A percentile compares a stretch with the other conserved stretches of the same genome.
These are phyloP conservation scores for Cucurbita ficifolia DNA, from an alignment of 306 rosid species.

Conservation along the genomic window DNA sequence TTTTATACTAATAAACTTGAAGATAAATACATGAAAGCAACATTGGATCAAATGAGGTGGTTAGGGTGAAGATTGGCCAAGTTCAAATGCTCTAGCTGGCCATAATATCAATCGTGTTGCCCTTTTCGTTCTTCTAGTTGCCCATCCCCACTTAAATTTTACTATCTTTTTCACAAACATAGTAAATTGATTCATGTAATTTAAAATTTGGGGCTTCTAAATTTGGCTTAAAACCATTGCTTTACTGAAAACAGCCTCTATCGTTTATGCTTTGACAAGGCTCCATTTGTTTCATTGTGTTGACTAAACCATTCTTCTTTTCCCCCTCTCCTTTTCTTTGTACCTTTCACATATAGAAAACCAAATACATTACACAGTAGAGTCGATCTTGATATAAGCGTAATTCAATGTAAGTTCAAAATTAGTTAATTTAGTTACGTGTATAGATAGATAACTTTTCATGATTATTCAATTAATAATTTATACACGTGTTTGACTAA, in stretches of 20 bases:
- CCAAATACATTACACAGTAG: not conserved
- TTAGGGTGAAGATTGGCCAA: not conserved
- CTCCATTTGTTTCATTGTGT: not conserved
- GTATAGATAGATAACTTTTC: not conserved
- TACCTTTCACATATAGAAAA: not conserved
- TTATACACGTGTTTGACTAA: not conserved
- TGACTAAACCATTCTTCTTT: not conserved
- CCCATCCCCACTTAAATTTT: not conserved
- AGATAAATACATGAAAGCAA: not conserved
- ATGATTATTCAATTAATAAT: no score
- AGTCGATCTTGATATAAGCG: not conserved
- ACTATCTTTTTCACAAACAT: not conserved
- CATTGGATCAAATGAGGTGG: not conserved
- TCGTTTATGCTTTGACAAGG: slow-evolving; percentile 1
- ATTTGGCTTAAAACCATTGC: slow-evolving; percentile 10
- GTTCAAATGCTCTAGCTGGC: not conserved
- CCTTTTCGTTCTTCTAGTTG: not conserved
- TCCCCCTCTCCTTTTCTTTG: not conserved
- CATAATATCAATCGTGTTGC: not conserved
- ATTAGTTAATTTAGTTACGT: not conserved
- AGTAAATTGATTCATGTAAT: slow-evolving; percentile 5
- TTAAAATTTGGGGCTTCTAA: slow-evolving; percentile 5
- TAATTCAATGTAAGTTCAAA: not conserved
- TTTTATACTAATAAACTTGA: no score
- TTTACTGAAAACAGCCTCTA: not conserved